Evolutionary conservation across 345 rosid genomes (phyloP).

Genomic region (Viola odorata): DNA sequence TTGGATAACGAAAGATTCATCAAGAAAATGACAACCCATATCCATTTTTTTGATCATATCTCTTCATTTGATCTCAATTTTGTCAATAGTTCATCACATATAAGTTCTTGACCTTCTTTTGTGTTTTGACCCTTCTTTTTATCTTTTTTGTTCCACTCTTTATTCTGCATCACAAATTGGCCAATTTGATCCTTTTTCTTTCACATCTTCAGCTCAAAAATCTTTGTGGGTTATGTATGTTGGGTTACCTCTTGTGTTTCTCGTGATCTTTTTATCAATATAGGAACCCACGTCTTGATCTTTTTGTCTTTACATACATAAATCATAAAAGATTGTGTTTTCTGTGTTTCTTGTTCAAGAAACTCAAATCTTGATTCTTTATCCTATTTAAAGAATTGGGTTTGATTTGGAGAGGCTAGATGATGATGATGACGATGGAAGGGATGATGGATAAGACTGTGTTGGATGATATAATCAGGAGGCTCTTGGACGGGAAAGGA

Average conservation of each 20-base stretch:
- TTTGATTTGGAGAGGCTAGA: slow-evolving; percentile 5
- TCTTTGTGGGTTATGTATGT: neutral
- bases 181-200: neutral
- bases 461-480: slow-evolving; percentile 89
- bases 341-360: neutral
- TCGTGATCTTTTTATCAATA: neutral
- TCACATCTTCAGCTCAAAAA: neutral
- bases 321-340: neutral
- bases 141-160: neutral
- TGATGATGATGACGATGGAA: slow-evolving; percentile 39
- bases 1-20: slow-evolving; percentile 2
- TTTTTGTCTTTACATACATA: no score
- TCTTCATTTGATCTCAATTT: neutral
- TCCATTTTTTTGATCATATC: neutral
- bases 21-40: slow-evolving; percentile 11
- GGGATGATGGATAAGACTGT: slow-evolving; percentile 63
- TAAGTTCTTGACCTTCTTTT: neutral
- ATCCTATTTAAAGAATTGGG: neutral
- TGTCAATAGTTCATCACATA: neutral
- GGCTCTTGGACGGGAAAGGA: slow-evolving; percentile 87
- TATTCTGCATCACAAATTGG: neutral
- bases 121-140: neutral
- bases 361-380: slow-evolving; percentile 1
- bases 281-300: no score
- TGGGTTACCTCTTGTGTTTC: no score